phyloP scores from a whole-genome alignment of 2,329 filamentous ascomycete species.

The Ascochyta koolunga region DNA sequence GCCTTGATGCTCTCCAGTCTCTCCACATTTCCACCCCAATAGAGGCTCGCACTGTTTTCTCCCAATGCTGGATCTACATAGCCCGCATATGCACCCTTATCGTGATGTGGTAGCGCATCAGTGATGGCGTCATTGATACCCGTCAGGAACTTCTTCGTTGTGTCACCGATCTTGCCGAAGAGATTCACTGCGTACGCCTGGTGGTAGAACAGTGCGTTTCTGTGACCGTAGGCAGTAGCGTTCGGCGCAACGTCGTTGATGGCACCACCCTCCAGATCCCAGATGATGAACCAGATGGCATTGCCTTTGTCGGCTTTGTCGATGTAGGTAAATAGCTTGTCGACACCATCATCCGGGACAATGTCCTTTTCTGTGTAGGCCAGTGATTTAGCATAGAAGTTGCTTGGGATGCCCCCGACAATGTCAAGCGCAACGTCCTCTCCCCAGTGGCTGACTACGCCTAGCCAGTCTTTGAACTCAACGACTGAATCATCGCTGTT shows the following conservation, averaged over 20 bases:
- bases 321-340: constrained; percentile 43
- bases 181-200: constrained; percentile 48
- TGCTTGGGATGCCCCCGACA: constrained; percentile 35
- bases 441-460: constrained; percentile 41
- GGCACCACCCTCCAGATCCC: constrained; percentile 43
- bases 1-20: constrained; percentile 48
- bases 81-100: constrained; percentile 58
- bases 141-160: constrained; percentile 49
- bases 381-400: constrained; percentile 46
- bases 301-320: constrained; percentile 41
- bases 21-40: constrained; percentile 51
- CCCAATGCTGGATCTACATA: constrained; percentile 59
- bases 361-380: constrained; percentile 42
- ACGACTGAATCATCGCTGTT: constrained; percentile 27
- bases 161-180: constrained; percentile 38
- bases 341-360: constrained; percentile 36
- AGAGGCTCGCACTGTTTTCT: constrained; percentile 51
- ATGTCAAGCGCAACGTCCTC: constrained; percentile 41
- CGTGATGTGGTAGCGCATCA: constrained; percentile 34
- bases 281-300: constrained; percentile 44
- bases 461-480: constrained; percentile 42
- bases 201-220: constrained; percentile 43
- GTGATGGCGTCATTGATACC: constrained; percentile 50
- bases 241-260: constrained; percentile 39
- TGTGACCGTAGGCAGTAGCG: constrained; percentile 43